A percentile compares a stretch with the other conserved stretches of the same genome.
Conservation (phyloP, 1,139 yeast species). For the Geotrichum bryndzae region DNA sequence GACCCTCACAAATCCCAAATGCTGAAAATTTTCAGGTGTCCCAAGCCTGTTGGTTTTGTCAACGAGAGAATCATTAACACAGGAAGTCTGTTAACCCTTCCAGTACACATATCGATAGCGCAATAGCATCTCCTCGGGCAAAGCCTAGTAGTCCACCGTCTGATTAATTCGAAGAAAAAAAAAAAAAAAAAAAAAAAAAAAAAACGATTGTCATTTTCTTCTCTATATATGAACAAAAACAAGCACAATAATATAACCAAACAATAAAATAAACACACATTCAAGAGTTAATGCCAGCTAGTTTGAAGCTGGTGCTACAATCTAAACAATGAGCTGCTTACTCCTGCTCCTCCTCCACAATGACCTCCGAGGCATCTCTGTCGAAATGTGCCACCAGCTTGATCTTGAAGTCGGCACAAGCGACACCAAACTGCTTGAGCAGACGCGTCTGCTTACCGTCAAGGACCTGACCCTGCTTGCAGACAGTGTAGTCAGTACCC, state of each 20-base stretch:
- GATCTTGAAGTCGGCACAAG: conserved; percentile 85
- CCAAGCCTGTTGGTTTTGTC: not conserved
- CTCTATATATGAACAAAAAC: not conserved
- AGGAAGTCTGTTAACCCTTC: too few species aligned
- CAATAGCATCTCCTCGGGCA: not conserved
- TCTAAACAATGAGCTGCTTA: not conserved
- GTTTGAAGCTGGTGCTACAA: not conserved
- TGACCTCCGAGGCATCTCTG: conserved; percentile 24
- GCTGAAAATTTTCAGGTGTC: not conserved
- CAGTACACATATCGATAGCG: not conserved
- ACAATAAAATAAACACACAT: not conserved
- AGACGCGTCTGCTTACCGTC: conserved; percentile 90
- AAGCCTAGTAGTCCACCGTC: not conserved
- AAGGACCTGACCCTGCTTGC: conserved; percentile 69
- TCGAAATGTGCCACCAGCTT: conserved; percentile 66
- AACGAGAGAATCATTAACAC: not conserved
- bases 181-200: too few species aligned
- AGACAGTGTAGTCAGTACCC: conserved; percentile 71
- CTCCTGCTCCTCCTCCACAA: conserved; percentile 5
- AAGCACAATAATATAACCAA: not conserved
- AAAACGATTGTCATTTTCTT: not conserved
- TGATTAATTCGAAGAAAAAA: too few species aligned
- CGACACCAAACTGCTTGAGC: conserved; percentile 91
- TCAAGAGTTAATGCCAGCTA: not conserved
- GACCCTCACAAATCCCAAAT: not conserved